These are phyloP conservation scores for Phytophthora vignae DNA, from an alignment of 352 stramenopile genomes.

Conservation along the genomic window DNA sequence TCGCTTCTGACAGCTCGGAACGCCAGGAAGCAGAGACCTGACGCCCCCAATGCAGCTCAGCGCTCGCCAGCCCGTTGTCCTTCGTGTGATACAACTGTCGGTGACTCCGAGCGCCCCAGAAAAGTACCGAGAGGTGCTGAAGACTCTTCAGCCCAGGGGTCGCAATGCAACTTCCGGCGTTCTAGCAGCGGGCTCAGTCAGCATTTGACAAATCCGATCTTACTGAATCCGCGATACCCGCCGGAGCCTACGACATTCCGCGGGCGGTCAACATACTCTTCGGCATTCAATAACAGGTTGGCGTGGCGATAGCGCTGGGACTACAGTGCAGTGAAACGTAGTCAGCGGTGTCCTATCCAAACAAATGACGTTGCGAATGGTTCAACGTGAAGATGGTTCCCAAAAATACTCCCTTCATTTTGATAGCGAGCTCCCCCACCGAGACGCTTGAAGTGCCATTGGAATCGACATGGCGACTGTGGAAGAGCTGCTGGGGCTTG, in stretches of 20 bases:
- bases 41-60: neutral
- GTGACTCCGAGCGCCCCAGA: conserved; percentile 22
- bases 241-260: conserved; percentile 51
- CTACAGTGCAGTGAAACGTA: neutral
- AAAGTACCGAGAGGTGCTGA: conserved; percentile 22
- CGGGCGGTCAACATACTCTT: conserved; percentile 50
- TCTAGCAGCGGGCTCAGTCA: conserved; percentile 12
- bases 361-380: conserved; percentile 6
- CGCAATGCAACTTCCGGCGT: conserved; percentile 26
- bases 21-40: conserved; percentile 2
- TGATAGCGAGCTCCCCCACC: neutral
- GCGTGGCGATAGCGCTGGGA: conserved; percentile 40
- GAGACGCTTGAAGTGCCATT: neutral
- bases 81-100: conserved; percentile 8
- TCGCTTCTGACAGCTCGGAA: conserved; percentile 10
- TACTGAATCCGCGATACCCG: conserved; percentile 58
- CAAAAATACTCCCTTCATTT: conserved; percentile 24
- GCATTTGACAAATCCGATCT: conserved; percentile 53
- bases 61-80: conserved; percentile 4
- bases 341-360: neutral
- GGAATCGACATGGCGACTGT: conserved; percentile 10
- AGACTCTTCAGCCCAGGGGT: neutral
- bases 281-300: conserved; percentile 38
- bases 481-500: conserved; percentile 25
- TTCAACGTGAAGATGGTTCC: conserved; percentile 8